A percentile compares a stretch with the other conserved stretches of the same genome.
Conservation (phyloP, 2,329 filamentous ascomycete species). For the Hysterium pulicare region DNA sequence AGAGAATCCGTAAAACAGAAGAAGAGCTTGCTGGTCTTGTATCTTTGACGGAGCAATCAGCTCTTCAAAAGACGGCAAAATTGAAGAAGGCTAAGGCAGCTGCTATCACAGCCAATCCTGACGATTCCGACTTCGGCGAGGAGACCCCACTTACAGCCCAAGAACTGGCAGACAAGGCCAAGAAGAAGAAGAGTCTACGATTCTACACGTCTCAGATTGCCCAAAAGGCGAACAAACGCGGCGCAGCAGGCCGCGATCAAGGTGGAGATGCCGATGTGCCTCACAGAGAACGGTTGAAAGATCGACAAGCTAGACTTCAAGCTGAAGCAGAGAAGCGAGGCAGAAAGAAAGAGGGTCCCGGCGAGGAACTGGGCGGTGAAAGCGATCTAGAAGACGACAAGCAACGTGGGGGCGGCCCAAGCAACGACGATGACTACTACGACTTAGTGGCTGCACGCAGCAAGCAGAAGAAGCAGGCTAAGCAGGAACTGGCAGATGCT, state of each 20-base stretch:
- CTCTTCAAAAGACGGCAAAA: conserved; percentile 48
- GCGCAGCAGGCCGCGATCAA: conserved; percentile 66
- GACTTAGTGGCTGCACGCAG: conserved; percentile 73
- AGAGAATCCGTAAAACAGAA: conserved; percentile 56
- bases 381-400: conserved; percentile 63
- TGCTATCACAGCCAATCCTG: conserved; percentile 45
- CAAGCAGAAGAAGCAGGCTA: conserved; percentile 67
- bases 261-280: conserved; percentile 82
- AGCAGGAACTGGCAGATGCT: conserved; percentile 63
- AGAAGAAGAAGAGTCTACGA: conserved; percentile 84
- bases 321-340: conserved; percentile 85
- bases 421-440: conserved; percentile 75
- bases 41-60: conserved; percentile 52
- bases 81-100: conserved; percentile 36
- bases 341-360: conserved; percentile 55
- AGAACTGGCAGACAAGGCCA: conserved; percentile 80
- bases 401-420: conserved; percentile 46
- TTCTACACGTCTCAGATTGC: conserved; percentile 99
- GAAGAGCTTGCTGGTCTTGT: conserved; percentile 72
- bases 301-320: conserved; percentile 81
- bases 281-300: conserved; percentile 81
- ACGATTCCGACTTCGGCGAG: conserved; percentile 90
- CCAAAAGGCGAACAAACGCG: conserved; percentile 86
- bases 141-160: conserved; percentile 74
- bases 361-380: conserved; percentile 64